Conservation (phyloP, 768 basidiomycete species). For the Trichaptum fuscoviolaceum region DNA sequence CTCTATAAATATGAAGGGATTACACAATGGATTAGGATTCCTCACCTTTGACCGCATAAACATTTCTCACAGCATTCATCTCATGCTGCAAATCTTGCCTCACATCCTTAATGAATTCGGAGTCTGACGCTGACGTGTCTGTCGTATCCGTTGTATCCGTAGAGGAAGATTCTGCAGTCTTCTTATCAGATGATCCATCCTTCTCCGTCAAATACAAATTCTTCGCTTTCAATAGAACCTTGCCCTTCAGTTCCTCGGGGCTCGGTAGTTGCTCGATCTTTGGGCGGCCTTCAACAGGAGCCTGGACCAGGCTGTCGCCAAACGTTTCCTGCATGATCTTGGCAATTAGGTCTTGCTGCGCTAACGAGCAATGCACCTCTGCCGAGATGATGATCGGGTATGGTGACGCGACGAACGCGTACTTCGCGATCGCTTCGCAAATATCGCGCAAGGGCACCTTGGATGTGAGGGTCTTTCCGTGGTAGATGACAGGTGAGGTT, state of each 20-base stretch:
- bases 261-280: conserved; percentile 65
- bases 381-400: conserved; percentile 93
- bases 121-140: conserved; percentile 5
- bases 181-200: conserved; percentile 29
- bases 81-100: conserved; percentile 23
- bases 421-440: conserved; percentile 78
- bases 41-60: conserved; percentile 32
- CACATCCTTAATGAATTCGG: conserved; percentile 18
- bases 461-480: conserved; percentile 84
- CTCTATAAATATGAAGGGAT: neutral
- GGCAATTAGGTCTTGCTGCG: conserved; percentile 77
- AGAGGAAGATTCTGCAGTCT: conserved; percentile 38
- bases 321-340: conserved; percentile 65
- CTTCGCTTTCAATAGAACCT: conserved; percentile 87
- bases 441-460: conserved; percentile 78
- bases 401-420: conserved; percentile 85
- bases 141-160: conserved; percentile 28
- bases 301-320: conserved; percentile 46
- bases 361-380: conserved; percentile 78
- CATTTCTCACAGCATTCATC: conserved; percentile 24
- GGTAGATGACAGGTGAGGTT: conserved; percentile 76
- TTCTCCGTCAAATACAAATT: conserved; percentile 54
- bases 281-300: conserved; percentile 41
- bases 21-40: neutral
- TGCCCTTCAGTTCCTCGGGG: conserved; percentile 73